phyloP scores from a whole-genome alignment of 2,329 filamentous ascomycete genomes.

The Alternaria conjuncta region DNA sequence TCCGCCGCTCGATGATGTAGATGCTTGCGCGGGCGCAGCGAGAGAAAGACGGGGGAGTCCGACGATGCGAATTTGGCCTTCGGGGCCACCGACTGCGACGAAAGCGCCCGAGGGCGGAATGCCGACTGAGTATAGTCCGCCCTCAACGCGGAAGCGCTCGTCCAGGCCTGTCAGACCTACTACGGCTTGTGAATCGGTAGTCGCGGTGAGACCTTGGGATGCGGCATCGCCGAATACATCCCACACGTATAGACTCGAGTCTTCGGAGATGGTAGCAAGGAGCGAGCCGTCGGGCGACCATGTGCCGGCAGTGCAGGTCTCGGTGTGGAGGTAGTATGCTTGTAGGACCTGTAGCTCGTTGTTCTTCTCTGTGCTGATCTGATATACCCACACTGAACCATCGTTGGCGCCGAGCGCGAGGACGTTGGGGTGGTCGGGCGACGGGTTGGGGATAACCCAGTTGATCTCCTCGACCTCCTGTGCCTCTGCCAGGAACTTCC shows the following conservation, averaged over 20 bases:
- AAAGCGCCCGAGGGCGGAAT: conserved; percentile 80
- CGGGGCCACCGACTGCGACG: conserved; percentile 85
- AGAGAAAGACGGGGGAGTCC: conserved; percentile 72
- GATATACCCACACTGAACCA: conserved; percentile 95
- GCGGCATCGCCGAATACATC: conserved; percentile 85
- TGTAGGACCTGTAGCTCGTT: conserved; percentile 80
- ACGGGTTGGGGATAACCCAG: conserved; percentile 82
- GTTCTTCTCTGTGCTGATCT: conserved; percentile 69
- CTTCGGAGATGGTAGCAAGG: conserved; percentile 87
- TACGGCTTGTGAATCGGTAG: conserved; percentile 67
- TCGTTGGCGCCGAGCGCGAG: conserved; percentile 88
- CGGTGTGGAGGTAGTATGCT: conserved; percentile 90
- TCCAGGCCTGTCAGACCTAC: conserved; percentile 80
- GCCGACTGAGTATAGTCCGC: conserved; percentile 87
- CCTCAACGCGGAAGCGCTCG: conserved; percentile 89
- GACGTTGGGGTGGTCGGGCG: conserved; percentile 74
- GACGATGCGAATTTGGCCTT: conserved; percentile 83
- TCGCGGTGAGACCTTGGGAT: conserved; percentile 64
- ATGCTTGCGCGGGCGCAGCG: conserved; percentile 39
- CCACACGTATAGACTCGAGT: conserved; percentile 88
- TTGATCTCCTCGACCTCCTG: conserved; percentile 96
- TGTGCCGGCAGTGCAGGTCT: conserved; percentile 81
- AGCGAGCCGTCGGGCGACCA: conserved; percentile 90
- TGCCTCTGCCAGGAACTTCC: conserved; percentile 74
- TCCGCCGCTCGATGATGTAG: conserved; percentile 51